A percentile compares a stretch with the other conserved stretches of the same genome.
Evolutionary conservation across 129 eudicot species (phyloP).

Genomic region (Arctium minus): DNA sequence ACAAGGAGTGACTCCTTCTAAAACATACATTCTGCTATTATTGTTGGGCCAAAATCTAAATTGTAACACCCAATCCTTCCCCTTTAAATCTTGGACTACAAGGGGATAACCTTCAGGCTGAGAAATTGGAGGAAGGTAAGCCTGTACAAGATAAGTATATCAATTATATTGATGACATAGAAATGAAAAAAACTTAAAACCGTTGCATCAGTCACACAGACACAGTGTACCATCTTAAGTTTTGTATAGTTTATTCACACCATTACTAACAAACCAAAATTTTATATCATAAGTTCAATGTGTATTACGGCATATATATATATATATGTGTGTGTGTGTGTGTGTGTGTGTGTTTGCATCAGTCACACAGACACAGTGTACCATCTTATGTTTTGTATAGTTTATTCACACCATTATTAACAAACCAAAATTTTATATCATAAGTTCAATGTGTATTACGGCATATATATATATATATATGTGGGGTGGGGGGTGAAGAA

Average conservation of each 20-base stretch:
- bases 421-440: background rate
- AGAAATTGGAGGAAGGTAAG: slow-evolving; percentile 79
- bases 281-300: background rate
- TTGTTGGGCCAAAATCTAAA: slow-evolving; percentile 90
- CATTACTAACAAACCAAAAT: background rate
- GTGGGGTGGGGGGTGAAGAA: background rate
- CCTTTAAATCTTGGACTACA: slow-evolving; percentile 76
- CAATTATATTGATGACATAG: background rate
- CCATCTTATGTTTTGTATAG: background rate
- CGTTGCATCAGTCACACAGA: background rate
- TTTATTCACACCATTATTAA: background rate
- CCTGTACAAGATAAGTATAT: slow-evolving; percentile 36
- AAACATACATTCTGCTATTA: slow-evolving; percentile 89
- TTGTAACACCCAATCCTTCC: slow-evolving; percentile 87
- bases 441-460: background rate
- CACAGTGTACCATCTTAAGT: background rate
- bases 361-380: background rate
- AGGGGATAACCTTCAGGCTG: slow-evolving; percentile 83
- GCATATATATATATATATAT: background rate
- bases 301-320: background rate
- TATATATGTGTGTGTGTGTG: background rate
- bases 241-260: background rate
- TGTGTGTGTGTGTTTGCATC: background rate
- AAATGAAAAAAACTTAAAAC: background rate
- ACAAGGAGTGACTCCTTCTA: slow-evolving; percentile 93